Conservation (phyloP, 345 rosid species). For the Alliaria petiolata region DNA sequence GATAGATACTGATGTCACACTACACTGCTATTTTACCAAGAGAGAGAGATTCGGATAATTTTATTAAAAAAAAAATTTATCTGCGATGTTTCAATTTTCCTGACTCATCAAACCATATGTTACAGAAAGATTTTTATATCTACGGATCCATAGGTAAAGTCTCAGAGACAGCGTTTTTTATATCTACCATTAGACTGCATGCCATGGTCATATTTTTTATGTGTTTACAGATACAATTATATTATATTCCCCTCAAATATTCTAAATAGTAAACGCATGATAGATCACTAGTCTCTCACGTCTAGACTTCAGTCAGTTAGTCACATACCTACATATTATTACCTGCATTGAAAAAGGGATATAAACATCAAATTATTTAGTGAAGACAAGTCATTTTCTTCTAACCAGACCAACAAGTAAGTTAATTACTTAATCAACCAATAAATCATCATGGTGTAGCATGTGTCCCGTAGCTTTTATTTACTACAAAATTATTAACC, state of each 20-base stretch:
- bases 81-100: not conserved
- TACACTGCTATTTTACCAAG: slow-evolving; percentile 3
- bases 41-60: not conserved
- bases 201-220: not conserved
- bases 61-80: too few relatives aligned
- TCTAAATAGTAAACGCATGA: not conserved
- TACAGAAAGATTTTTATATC: not conserved
- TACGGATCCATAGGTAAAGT: not conserved
- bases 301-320: not conserved
- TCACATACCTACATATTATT: not conserved
- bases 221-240: not conserved
- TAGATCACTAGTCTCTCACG: not conserved
- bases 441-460: not conserved
- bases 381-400: not conserved
- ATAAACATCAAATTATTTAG: not conserved
- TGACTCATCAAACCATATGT: not conserved
- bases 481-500: not conserved
- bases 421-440: not conserved
- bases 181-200: too few relatives aligned
- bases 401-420: not conserved
- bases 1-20: slow-evolving; percentile 1
- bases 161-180: not conserved
- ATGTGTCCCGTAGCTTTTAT: not conserved
- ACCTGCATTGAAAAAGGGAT: not conserved
- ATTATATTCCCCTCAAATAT: not conserved